These are phyloP conservation scores for Agrocybe chaxingu DNA, from an alignment of 768 basidiomycete species.

Conservation along the genomic window DNA sequence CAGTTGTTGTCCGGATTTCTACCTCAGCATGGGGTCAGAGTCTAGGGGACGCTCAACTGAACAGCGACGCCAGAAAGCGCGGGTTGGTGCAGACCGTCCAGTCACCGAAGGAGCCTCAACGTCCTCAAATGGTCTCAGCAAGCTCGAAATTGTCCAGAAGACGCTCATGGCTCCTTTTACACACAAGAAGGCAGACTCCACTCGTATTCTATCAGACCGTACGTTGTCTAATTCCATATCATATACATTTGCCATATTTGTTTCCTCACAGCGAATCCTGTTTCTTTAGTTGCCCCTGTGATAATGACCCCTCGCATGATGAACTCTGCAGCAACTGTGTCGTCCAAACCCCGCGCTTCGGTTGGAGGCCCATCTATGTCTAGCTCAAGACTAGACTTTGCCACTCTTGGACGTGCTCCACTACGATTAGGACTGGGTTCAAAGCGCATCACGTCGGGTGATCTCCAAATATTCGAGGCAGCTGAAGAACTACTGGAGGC, in stretches of 20 bases:
- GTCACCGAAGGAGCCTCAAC: slow-evolving; percentile 24
- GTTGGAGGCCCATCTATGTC: slow-evolving; percentile 29
- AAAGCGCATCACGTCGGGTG: slow-evolving; percentile 74
- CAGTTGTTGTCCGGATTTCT: slow-evolving; percentile 9
- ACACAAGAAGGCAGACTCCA: slow-evolving; percentile 65
- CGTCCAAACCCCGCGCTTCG: slow-evolving; percentile 43
- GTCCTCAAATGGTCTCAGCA: slow-evolving; percentile 38
- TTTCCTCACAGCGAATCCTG: slow-evolving; percentile 4
- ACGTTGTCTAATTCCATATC: slow-evolving; percentile 23
- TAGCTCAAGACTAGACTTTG: slow-evolving; percentile 59
- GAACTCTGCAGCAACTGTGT: slow-evolving; percentile 63
- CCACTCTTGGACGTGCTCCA: slow-evolving; percentile 77
- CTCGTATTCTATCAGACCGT: slow-evolving; percentile 75
- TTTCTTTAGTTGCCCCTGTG: slow-evolving; percentile 68
- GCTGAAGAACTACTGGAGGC: slow-evolving; percentile 70
- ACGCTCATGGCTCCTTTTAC: slow-evolving; percentile 71
- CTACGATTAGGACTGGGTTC: slow-evolving; percentile 62
- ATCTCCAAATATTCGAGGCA: slow-evolving; percentile 81
- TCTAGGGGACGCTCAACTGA: slow-evolving; percentile 26
- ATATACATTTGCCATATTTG: neutral
- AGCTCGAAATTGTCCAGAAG: slow-evolving; percentile 63
- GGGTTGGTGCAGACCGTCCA: slow-evolving; percentile 36
- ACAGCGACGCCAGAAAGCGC: slow-evolving; percentile 35
- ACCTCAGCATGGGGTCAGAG: slow-evolving; percentile 35
- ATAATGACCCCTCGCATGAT: slow-evolving; percentile 90